Conservation (phyloP, 1,139 yeast genomes). For the Geotrichum aggregatum region DNA sequence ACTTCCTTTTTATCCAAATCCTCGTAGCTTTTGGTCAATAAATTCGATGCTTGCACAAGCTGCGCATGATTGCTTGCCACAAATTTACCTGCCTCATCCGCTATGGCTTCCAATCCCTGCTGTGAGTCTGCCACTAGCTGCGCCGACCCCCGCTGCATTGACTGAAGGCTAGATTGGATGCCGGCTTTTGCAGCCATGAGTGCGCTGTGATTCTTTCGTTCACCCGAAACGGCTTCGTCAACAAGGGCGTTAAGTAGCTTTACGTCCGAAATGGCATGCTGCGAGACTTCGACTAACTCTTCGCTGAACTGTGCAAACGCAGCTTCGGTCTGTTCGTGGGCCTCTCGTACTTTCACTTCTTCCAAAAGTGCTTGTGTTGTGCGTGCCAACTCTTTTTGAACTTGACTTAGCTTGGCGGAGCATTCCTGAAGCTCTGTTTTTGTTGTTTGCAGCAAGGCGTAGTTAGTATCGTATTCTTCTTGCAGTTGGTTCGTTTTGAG, state of each 20-base stretch:
- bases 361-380: conserved; percentile 14
- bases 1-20: neutral
- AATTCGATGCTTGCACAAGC: neutral
- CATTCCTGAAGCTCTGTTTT: conserved; percentile 11
- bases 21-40: neutral
- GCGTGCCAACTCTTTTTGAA: conserved; percentile 19
- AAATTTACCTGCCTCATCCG: neutral
- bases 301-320: conserved; percentile 8
- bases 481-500: conserved; percentile 22
- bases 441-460: conserved; percentile 22
- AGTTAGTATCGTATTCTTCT: conserved; percentile 27
- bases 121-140: neutral
- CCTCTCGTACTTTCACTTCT: conserved; percentile 5
- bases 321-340: conserved; percentile 23
- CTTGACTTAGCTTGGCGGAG: neutral
- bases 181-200: neutral
- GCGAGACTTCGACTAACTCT: conserved; percentile 8
- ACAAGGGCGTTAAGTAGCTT: conserved; percentile 4
- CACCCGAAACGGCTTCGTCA: conserved; percentile 1
- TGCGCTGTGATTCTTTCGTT: neutral
- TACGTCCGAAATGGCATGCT: conserved; percentile 5
- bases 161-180: neutral
- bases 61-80: neutral
- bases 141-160: neutral
- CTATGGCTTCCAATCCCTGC: neutral